Percentiles rank a stretch among this genome's conserved stretches.
phyloP scores from a whole-genome alignment of 1,139 yeast species.

The Taiozyma sp. region DNA sequence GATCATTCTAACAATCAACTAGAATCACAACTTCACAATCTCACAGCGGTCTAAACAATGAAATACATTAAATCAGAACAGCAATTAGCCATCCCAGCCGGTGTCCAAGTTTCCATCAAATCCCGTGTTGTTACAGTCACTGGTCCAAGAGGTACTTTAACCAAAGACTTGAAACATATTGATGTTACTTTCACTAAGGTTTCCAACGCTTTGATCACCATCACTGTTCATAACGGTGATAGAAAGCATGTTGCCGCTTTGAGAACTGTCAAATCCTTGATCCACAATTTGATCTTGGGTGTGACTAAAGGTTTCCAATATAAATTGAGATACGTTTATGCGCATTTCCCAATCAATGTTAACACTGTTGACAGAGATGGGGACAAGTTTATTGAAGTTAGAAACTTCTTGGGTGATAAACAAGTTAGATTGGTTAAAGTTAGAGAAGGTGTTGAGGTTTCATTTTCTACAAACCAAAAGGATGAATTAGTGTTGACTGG shows the following conservation, averaged over 20 bases:
- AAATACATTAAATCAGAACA: conserved; percentile 77
- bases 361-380: conserved; percentile 78
- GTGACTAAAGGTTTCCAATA: conserved; percentile 98
- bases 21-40: no score
- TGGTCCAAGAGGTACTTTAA: conserved; percentile 97
- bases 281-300: conserved; percentile 94
- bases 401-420: conserved; percentile 99
- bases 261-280: conserved; percentile 96
- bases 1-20: no score
- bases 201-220: conserved; percentile 67
- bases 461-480: conserved; percentile 79
- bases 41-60: conserved; percentile 10
- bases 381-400: conserved; percentile 80
- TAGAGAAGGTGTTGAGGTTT: conserved; percentile 85
- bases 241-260: conserved; percentile 99
- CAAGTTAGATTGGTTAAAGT: conserved; percentile 84
- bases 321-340: conserved; percentile 99
- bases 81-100: conserved; percentile 88
- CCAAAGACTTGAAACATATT: conserved; percentile 91
- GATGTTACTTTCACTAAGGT: conserved; percentile 88
- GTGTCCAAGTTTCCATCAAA: conserved; percentile 86
- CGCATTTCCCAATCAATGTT: conserved; percentile 99
- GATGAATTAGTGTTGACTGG: conserved; percentile 92
- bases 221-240: conserved; percentile 97
- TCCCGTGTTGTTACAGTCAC: conserved; percentile 87